These are phyloP conservation scores for Chytridium lagenaria DNA, from an alignment of 371 early-diverging fungal genomes.

Conservation along the genomic window DNA sequence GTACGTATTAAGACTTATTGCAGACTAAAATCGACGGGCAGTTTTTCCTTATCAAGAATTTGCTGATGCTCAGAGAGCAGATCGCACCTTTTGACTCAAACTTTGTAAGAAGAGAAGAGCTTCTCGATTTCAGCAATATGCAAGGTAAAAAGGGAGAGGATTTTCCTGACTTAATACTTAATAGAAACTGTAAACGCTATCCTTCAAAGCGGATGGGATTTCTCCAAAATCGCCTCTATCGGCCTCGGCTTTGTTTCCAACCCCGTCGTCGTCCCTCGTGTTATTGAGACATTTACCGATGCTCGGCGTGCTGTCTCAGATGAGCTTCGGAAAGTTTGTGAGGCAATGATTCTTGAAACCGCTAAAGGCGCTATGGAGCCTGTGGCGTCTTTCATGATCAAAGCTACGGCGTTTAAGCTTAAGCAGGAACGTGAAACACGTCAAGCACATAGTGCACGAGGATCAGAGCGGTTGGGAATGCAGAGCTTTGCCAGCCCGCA, in stretches of 20 bases:
- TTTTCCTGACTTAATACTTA: not conserved
- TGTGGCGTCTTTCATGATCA: constrained; percentile 69
- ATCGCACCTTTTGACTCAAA: constrained; percentile 77
- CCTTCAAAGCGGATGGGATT: constrained; percentile 24
- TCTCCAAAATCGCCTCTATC: constrained; percentile 11
- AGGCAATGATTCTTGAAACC: constrained; percentile 75
- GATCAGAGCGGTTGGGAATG: constrained; percentile 15
- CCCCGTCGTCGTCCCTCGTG: constrained; percentile 23
- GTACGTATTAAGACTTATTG: not conserved
- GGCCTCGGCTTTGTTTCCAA: constrained; percentile 26
- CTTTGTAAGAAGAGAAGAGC: constrained; percentile 70
- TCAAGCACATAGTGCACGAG: not conserved
- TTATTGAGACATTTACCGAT: constrained; percentile 26
- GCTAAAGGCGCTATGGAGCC: constrained; percentile 64
- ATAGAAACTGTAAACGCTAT: constrained; percentile 19
- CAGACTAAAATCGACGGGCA: constrained; percentile 74
- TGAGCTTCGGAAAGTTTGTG: constrained; percentile 74
- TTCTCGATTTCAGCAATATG: constrained; percentile 69
- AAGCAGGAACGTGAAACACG: not conserved
- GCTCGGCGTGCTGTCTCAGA: constrained; percentile 12
- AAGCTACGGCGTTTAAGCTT: constrained; percentile 31
- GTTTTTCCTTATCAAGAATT: constrained; percentile 80
- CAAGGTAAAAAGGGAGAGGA: constrained; percentile 1
- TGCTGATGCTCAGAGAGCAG: constrained; percentile 80
- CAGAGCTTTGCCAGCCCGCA: constrained; percentile 44